Conservation (phyloP, 148 eudicot genomes). For the Vaccinium macrocarpon region DNA sequence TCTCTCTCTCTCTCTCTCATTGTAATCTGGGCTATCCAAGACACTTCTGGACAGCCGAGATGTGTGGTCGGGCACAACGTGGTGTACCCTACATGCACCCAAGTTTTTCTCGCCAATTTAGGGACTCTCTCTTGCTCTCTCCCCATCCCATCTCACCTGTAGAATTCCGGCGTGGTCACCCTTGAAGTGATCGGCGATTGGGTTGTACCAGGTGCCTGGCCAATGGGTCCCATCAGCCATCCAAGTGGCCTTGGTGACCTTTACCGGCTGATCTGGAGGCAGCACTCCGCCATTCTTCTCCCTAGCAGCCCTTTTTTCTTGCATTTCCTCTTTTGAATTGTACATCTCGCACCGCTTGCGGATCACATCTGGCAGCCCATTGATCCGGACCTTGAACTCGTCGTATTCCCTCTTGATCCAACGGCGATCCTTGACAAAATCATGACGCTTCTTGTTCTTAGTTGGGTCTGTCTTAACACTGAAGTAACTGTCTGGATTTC, state of each 20-base stretch:
- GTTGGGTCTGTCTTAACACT: slow-evolving; percentile 67
- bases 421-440: slow-evolving; percentile 87
- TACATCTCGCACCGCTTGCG: slow-evolving; percentile 67
- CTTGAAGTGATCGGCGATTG: slow-evolving; percentile 61
- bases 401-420: slow-evolving; percentile 97
- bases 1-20: too few species aligned
- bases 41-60: too few species aligned
- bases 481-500: slow-evolving; percentile 85
- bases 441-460: slow-evolving; percentile 66
- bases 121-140: neutral
- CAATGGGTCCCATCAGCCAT: slow-evolving; percentile 96
- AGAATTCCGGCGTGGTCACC: slow-evolving; percentile 92
- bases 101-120: neutral
- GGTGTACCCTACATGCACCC: too few species aligned
- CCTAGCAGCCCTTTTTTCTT: slow-evolving; percentile 29
- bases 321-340: slow-evolving; percentile 51
- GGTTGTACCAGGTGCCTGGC: slow-evolving; percentile 80
- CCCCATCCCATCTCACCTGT: slow-evolving; percentile 38
- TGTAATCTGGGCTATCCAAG: too few species aligned
- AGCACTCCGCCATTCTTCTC: slow-evolving; percentile 33
- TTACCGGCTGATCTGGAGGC: slow-evolving; percentile 19
- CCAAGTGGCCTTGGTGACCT: slow-evolving; percentile 71
- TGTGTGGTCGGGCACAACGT: too few species aligned
- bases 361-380: slow-evolving; percentile 77
- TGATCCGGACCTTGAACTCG: slow-evolving; percentile 84